Evolutionary conservation across 768 basidiomycete genomes (phyloP).

Genomic region (Mycena polygramma): DNA sequence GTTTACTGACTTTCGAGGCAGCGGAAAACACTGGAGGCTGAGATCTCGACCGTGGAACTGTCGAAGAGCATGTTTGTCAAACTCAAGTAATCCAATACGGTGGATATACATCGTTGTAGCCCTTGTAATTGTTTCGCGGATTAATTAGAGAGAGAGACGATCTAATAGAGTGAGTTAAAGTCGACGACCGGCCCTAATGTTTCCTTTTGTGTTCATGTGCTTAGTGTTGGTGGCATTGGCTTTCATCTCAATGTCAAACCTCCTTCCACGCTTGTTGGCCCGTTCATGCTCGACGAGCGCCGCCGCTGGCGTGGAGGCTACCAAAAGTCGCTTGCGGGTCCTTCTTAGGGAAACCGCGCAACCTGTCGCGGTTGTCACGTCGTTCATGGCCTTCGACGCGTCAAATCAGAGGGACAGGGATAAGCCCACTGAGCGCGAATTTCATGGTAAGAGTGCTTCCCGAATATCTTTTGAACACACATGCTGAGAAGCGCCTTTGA

Average conservation of each 20-base stretch:
- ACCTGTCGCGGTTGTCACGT: slow-evolving; percentile 89
- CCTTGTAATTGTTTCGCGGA: slow-evolving; percentile 8
- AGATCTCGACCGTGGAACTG: slow-evolving; percentile 77
- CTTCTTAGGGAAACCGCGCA: slow-evolving; percentile 85
- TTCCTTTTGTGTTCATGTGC: not conserved
- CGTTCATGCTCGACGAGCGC: slow-evolving; percentile 30
- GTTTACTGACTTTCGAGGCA: slow-evolving; percentile 46
- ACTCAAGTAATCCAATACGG: slow-evolving; percentile 57
- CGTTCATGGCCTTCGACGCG: slow-evolving; percentile 62
- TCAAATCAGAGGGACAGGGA: slow-evolving; percentile 1
- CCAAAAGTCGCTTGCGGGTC: slow-evolving; percentile 57
- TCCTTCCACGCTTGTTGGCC: slow-evolving; percentile 8
- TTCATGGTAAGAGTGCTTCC: slow-evolving; percentile 67
- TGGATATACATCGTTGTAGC: slow-evolving; percentile 14
- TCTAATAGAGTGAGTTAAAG: too few species aligned
- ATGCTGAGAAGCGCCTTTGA: not conserved
- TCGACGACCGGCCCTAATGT: too few species aligned
- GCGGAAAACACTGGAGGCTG: slow-evolving; percentile 84
- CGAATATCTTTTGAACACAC: not conserved
- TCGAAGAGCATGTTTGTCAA: slow-evolving; percentile 84
- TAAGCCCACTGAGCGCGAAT: slow-evolving; percentile 42
- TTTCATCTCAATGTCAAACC: slow-evolving; percentile 15
- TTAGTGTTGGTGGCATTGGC: not conserved
- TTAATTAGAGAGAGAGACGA: not conserved
- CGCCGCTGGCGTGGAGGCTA: slow-evolving; percentile 22